Evolutionary conservation across 768 basidiomycete genomes (phyloP).

Genomic region (Phanerodontia chrysosporium): DNA sequence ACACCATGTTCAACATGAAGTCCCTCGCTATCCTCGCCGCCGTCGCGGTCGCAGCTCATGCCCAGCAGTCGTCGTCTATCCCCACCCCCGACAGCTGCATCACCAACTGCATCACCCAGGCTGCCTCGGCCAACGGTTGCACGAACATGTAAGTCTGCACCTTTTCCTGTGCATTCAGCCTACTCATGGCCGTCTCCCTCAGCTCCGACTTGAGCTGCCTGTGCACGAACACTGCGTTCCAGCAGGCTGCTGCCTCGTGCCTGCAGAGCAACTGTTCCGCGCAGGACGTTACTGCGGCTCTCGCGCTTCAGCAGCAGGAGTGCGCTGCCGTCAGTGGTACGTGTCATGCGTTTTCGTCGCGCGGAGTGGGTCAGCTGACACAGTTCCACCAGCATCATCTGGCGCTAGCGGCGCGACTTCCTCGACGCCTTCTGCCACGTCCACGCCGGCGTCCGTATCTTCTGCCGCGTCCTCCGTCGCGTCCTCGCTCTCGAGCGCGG

Average conservation of each 20-base stretch:
- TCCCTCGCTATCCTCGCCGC: conserved; percentile 8
- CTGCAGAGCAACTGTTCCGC: conserved; percentile 31
- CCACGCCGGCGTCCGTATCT: background rate
- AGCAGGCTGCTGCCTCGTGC: conserved; percentile 29
- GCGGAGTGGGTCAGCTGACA: too few species aligned
- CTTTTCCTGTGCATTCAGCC: background rate
- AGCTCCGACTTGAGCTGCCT: conserved; percentile 39
- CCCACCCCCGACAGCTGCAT: conserved; percentile 13
- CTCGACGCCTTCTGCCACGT: background rate
- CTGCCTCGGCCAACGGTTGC: conserved; percentile 12
- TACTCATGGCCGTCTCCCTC: background rate
- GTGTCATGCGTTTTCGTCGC: background rate
- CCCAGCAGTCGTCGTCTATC: conserved; percentile 8
- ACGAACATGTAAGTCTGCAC: conserved; percentile 12
- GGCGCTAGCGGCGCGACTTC: background rate
- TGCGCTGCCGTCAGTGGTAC: conserved; percentile 25
- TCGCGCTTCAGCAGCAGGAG: conserved; percentile 25
- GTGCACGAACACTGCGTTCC: conserved; percentile 37
- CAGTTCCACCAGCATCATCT: background rate
- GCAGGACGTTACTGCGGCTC: conserved; percentile 28
- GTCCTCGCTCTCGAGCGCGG: background rate
- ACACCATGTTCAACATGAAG: conserved; percentile 2
- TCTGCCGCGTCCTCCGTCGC: background rate
- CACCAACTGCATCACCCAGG: conserved; percentile 14
- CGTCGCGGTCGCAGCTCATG: conserved; percentile 12